These are phyloP conservation scores for Zygoascus sp. DNA, from an alignment of 1,139 yeast genomes.

Conservation along the genomic window DNA sequence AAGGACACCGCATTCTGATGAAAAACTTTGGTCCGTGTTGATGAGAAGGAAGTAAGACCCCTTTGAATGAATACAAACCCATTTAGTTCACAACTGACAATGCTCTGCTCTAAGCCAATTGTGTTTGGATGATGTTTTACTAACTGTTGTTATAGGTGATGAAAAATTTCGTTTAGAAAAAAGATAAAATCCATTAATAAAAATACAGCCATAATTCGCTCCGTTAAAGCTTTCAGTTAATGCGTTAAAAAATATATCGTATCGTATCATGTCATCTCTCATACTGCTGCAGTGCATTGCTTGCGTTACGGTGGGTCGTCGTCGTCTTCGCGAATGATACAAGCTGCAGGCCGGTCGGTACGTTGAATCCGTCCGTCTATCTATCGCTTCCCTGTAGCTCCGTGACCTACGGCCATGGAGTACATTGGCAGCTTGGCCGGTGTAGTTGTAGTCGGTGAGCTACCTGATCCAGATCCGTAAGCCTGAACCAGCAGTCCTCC, in stretches of 20 bases:
- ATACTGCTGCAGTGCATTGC: no score
- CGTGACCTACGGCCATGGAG: slow-evolving; percentile 12
- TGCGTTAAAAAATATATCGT: no score
- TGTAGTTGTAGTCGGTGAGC: slow-evolving; percentile 10
- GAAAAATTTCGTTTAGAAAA: no score
- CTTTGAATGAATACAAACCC: slow-evolving; percentile 35
- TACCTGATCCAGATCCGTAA: neutral
- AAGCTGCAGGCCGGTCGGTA: neutral
- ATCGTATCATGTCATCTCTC: no score
- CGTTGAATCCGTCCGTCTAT: neutral
- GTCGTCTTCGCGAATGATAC: no score
- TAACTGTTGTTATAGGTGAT: neutral
- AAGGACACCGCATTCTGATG: slow-evolving; percentile 29
- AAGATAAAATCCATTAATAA: no score
- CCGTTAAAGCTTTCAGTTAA: no score
- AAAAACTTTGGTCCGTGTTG: slow-evolving; percentile 40
- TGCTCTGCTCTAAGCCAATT: neutral
- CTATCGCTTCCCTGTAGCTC: neutral
- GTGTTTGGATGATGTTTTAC: neutral
- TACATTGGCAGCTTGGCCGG: slow-evolving; percentile 12
- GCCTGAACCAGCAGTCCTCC: slow-evolving; percentile 8
- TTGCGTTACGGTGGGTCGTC: no score
- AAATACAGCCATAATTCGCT: no score
- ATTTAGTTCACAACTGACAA: slow-evolving; percentile 15
- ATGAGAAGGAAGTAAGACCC: slow-evolving; percentile 41